Percentiles rank a stretch among this genome's conserved stretches.
Evolutionary conservation across 768 basidiomycete genomes (phyloP).

Genomic region (Trichaptum fuscoviolaceum): DNA sequence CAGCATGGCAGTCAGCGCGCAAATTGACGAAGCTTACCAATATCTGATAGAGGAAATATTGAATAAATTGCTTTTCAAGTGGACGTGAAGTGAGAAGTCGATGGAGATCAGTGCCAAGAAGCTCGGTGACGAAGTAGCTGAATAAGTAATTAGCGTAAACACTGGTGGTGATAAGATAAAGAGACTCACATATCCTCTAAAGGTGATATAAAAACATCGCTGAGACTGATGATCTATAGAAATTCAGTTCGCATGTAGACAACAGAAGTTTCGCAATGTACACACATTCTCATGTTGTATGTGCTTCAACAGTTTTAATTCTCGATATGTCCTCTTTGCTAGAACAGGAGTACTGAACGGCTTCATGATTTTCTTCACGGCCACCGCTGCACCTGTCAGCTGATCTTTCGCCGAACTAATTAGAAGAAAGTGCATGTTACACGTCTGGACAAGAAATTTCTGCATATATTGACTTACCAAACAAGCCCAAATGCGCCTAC

Average conservation of each 20-base stretch:
- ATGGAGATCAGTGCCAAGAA: slow-evolving; percentile 96
- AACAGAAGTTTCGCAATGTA: slow-evolving; percentile 8
- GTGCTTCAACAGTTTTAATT: slow-evolving; percentile 97
- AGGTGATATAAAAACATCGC: slow-evolving; percentile 99
- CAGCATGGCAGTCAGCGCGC: slow-evolving; percentile 9
- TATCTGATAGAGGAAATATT: slow-evolving; percentile 99
- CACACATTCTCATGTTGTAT: slow-evolving; percentile 96
- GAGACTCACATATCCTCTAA: slow-evolving; percentile 87
- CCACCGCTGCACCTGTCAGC: slow-evolving; percentile 87
- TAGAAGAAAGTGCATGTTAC: not conserved
- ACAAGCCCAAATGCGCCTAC: slow-evolving; percentile 96
- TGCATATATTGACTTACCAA: slow-evolving; percentile 47
- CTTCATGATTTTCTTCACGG: slow-evolving; percentile 99
- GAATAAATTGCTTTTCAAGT: slow-evolving; percentile 99
- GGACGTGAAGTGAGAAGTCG: slow-evolving; percentile 94
- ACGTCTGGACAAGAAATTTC: slow-evolving; percentile 19
- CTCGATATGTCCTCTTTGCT: slow-evolving; percentile 94
- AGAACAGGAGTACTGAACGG: slow-evolving; percentile 99
- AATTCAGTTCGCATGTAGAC: slow-evolving; percentile 10
- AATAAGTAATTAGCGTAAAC: not conserved
- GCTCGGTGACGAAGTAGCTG: slow-evolving; percentile 98
- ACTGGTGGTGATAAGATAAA: not conserved
- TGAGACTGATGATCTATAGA: slow-evolving; percentile 90
- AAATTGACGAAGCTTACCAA: slow-evolving; percentile 43
- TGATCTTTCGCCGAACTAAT: slow-evolving; percentile 90